Base-by-base conservation (phyloP, 225 moss, liverwort and hornwort genomes). In the Straminergon stramineum region DNA sequence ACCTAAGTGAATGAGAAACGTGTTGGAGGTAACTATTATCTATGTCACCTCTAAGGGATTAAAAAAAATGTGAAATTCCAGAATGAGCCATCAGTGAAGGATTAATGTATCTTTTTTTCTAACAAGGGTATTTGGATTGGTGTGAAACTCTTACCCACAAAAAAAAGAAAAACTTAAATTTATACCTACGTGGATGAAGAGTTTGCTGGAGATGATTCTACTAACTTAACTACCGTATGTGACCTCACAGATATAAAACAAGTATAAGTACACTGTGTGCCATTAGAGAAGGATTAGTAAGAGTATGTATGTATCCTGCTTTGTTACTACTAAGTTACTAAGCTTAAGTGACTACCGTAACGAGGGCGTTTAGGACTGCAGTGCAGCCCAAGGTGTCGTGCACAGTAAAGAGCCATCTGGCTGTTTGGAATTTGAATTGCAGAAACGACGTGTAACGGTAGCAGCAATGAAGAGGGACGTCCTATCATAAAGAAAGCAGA, bases 381-480 rank as follows among this genome's bases (percentile, higher is more conserved):
- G 75, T 86, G 43, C 75, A 63, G 76, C 77, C 53, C 31, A 86
- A 39, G 86, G 60, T n/a, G 39, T 39, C 17, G n/a, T 75, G 32
- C 7, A 37, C 75, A 75, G 83, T 88, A 63, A 83, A 76, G 89
- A 63, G 39, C 41, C 51, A 82, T 62, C 66, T 51, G 57, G 48
- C 89, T 66, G 89, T 89, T 89, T n/a, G 17, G 69, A 79, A 89
- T 89, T 89, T 89, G 89, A 89, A 89, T 79, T 70, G 85, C 89
- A 85, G 69, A 68, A 58, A 88, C 23, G 37, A 22, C 16, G 71
- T 9, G 31, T 17, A 78, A 65, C 75, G 73, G 71, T 82, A 81
- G 70, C 74, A 77, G 67, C 57, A 66, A 41, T 77, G 67, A 89
- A 84, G 78, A 77, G 9, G 58, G 24, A 75, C 75, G 35, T 20